phyloP scores from a whole-genome alignment of 1,139 yeast genomes.

The Geotrichum restrictum region DNA sequence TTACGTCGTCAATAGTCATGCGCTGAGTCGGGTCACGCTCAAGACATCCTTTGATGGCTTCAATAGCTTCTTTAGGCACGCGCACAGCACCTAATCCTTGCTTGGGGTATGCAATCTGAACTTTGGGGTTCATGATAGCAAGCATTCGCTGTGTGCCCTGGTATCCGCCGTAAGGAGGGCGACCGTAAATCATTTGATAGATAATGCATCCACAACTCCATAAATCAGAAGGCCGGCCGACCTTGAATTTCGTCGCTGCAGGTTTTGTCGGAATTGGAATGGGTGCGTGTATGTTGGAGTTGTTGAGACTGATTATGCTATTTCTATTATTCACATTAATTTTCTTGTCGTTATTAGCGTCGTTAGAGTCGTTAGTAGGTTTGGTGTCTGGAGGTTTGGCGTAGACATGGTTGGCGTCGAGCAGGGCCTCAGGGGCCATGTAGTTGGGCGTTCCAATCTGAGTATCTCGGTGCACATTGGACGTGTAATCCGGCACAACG shows the following conservation, averaged over 20 bases:
- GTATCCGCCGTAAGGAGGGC: slow-evolving; percentile 82
- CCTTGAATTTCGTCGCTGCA: slow-evolving; percentile 50
- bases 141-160: slow-evolving; percentile 74
- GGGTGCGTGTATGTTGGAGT: slow-evolving; percentile 18
- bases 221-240: slow-evolving; percentile 92
- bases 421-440: slow-evolving; percentile 95
- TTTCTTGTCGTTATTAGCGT: slow-evolving; percentile 6
- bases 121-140: slow-evolving; percentile 84
- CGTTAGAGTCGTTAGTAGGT: slow-evolving; percentile 21
- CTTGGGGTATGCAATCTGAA: slow-evolving; percentile 66
- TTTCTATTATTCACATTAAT: slow-evolving; percentile 14
- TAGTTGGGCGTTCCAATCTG: slow-evolving; percentile 96
- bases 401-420: slow-evolving; percentile 50
- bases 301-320: slow-evolving; percentile 19
- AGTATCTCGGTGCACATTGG: slow-evolving; percentile 81
- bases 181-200: slow-evolving; percentile 92
- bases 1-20: slow-evolving; percentile 59
- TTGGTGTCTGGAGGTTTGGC: slow-evolving; percentile 26
- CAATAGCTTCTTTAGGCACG: slow-evolving; percentile 69
- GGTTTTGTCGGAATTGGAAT: slow-evolving; percentile 25
- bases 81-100: slow-evolving; percentile 57
- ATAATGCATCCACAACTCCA: slow-evolving; percentile 98
- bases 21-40: slow-evolving; percentile 67
- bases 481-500: slow-evolving; percentile 88
- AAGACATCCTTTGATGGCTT: slow-evolving; percentile 69